Conservation (phyloP, 352 stramenopile species). For the Pilasporangium apinafurcum region DNA sequence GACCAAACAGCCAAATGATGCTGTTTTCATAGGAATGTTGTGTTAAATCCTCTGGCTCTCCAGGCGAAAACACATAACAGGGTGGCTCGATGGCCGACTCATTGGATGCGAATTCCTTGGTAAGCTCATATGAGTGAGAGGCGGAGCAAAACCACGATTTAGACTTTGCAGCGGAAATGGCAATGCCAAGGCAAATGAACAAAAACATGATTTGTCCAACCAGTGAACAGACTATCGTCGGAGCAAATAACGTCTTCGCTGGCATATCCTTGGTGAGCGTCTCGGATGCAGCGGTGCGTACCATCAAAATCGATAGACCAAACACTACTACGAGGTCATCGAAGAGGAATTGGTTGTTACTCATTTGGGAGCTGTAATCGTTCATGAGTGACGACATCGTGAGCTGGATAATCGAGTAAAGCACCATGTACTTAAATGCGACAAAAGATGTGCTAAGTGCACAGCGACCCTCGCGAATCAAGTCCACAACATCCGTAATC, state of each 20-base stretch:
- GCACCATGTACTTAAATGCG: constrained; percentile 90
- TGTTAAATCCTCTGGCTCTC: constrained; percentile 43
- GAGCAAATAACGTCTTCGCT: constrained; percentile 53
- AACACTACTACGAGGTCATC: constrained; percentile 72
- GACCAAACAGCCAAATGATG: constrained; percentile 71
- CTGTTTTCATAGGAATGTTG: constrained; percentile 73
- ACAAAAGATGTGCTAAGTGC: constrained; percentile 86
- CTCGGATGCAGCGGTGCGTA: constrained; percentile 38
- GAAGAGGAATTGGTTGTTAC: constrained; percentile 75
- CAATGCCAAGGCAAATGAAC: constrained; percentile 47
- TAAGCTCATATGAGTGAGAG: constrained; percentile 31
- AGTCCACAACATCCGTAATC: constrained; percentile 75
- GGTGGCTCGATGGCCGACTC: constrained; percentile 31
- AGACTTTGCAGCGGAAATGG: constrained; percentile 37
- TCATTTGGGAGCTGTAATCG: constrained; percentile 57
- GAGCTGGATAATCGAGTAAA: constrained; percentile 88
- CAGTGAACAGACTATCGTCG: constrained; percentile 53
- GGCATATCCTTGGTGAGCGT: constrained; percentile 36
- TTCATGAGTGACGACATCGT: constrained; percentile 64
- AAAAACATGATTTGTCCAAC: constrained; percentile 46
- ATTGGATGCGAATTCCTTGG: constrained; percentile 16
- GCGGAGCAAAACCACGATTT: constrained; percentile 65
- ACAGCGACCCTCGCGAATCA: constrained; percentile 86
- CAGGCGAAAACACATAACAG: constrained; percentile 62
- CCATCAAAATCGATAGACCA: constrained; percentile 65